Evolutionary conservation across 1,284 basidiomycete species (phyloP).

Genomic region (Cryptococcus amylolentus): DNA sequence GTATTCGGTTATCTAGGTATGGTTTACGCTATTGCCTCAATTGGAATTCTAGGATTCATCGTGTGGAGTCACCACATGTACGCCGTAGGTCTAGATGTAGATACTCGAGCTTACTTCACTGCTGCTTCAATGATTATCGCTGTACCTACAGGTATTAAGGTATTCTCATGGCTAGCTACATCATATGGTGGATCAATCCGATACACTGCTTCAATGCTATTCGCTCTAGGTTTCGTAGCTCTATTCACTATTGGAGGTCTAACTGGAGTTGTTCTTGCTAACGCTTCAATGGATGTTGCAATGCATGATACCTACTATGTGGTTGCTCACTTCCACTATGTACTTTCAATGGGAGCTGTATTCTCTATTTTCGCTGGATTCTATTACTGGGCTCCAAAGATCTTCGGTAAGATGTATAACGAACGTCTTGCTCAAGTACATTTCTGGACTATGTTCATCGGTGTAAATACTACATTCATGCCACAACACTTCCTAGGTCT

Average conservation of each 20-base stretch:
- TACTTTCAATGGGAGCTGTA: constrained; percentile 37
- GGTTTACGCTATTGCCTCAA: constrained; percentile 7
- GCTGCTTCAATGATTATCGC: constrained; percentile 29
- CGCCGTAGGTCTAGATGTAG: constrained; percentile 29
- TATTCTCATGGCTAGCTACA: constrained; percentile 20
- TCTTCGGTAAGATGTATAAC: constrained; percentile 37
- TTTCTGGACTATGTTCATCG: constrained; percentile 38
- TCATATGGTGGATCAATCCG: constrained; percentile 21
- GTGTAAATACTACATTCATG: constrained; percentile 37
- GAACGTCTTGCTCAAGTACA: constrained; percentile 34
- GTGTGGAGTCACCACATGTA: constrained; percentile 33
- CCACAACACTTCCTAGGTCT: constrained; percentile 37
- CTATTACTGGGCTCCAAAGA: constrained; percentile 41
- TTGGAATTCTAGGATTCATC: constrained; percentile 27
- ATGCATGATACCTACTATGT: constrained; percentile 30
- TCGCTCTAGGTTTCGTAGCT: constrained; percentile 23
- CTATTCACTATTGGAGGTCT: constrained; percentile 31
- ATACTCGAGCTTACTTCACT: constrained; percentile 30
- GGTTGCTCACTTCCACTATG: constrained; percentile 37
- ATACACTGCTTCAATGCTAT: constrained; percentile 24
- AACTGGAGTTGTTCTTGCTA: constrained; percentile 31
- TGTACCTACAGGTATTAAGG: constrained; percentile 23
- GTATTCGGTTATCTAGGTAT: constrained; percentile 5
- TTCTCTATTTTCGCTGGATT: constrained; percentile 38
- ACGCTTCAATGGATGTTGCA: constrained; percentile 29